Conservation (phyloP, 441 rosid species). For the Iberis amara region DNA sequence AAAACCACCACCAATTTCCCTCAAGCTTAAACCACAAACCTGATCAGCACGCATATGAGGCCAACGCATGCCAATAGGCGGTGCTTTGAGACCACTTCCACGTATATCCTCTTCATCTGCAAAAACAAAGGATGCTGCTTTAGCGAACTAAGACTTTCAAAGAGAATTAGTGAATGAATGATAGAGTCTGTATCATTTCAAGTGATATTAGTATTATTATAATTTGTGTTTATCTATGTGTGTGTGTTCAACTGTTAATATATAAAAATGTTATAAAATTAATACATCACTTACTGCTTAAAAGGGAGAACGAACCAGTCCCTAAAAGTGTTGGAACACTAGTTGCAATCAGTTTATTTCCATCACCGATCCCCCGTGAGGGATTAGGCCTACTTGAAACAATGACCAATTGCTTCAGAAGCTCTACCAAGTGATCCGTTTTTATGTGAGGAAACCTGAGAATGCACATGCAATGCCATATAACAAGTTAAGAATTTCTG, state of each 20-base stretch:
- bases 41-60: constrained; percentile 93
- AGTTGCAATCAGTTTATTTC: constrained; percentile 60
- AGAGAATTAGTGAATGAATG: constrained; percentile 5
- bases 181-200: constrained; percentile 8
- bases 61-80: constrained; percentile 81
- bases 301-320: constrained; percentile 78
- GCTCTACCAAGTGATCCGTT: constrained; percentile 88
- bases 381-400: constrained; percentile 44
- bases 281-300: constrained; percentile 70
- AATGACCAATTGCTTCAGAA: constrained; percentile 77
- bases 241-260: constrained; percentile 1
- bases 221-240: neutral
- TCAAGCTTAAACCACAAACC: constrained; percentile 80
- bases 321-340: constrained; percentile 94
- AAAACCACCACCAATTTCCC: constrained; percentile 99
- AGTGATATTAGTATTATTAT: neutral
- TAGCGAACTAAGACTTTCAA: constrained; percentile 4
- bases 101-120: constrained; percentile 45
- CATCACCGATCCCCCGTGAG: constrained; percentile 42
- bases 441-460: constrained; percentile 84
- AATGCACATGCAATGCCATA: constrained; percentile 24
- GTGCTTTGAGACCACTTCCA: constrained; percentile 38
- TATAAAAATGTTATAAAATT: constrained; percentile 6
- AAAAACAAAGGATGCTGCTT: constrained; percentile 27
- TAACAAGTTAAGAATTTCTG: constrained; percentile 19